Evolutionary conservation across 352 stramenopile genomes (phyloP).

Genomic region (Globisporangium cylindrosporum): DNA sequence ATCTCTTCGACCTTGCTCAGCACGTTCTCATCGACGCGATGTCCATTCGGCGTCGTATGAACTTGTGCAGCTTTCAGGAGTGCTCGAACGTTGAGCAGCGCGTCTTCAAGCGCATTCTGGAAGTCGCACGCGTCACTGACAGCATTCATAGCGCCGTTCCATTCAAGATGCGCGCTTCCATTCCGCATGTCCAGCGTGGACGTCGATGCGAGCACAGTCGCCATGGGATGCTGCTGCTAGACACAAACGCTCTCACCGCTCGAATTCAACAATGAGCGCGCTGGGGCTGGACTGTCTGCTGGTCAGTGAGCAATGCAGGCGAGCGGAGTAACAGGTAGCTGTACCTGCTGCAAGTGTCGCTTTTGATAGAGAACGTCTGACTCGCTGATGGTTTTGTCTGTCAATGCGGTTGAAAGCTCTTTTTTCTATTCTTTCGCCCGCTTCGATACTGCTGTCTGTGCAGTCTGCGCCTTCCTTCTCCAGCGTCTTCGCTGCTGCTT

Average conservation of each 20-base stretch:
- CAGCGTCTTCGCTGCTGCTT: not conserved
- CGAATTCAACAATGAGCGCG: constrained; percentile 3
- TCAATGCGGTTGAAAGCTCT: not conserved
- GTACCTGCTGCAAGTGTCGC: not conserved
- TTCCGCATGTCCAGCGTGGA: not conserved
- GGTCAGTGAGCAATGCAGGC: not conserved
- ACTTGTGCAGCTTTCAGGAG: constrained; percentile 23
- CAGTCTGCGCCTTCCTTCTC: not conserved
- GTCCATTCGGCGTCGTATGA: not conserved
- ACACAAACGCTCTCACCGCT: not conserved
- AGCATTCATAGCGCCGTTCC: not conserved
- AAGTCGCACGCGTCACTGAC: constrained; percentile 3
- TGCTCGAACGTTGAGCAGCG: constrained; percentile 19
- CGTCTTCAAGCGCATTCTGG: constrained; percentile 26
- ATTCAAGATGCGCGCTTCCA: not conserved
- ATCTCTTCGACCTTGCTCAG: constrained; percentile 15
- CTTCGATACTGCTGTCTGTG: not conserved
- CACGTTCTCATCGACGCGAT: not conserved
- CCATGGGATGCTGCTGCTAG: not conserved
- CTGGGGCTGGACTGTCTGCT: not conserved
- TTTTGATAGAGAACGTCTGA: not conserved
- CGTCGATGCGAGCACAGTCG: not conserved
- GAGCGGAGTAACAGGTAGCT: not conserved
- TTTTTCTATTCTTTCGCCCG: constrained; percentile 2
- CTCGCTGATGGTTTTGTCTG: not conserved